Base-by-base conservation (phyloP, 257 asterid species). In the Rhazya stricta region DNA sequence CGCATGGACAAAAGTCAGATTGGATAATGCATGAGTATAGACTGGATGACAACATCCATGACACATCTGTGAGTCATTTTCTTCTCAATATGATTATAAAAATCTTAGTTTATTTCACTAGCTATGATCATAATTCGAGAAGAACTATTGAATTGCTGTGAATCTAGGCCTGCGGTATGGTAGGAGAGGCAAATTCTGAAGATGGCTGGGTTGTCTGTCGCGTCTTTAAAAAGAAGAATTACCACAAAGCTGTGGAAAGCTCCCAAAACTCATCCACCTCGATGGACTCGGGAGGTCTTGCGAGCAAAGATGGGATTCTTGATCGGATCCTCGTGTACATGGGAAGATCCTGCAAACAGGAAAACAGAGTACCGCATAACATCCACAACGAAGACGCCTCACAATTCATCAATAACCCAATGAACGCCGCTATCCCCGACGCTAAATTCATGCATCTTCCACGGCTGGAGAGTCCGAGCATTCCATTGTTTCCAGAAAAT, bases 191-290 rank as follows among this genome's bases (percentile, higher is more conserved):
- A 3, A 83, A 84, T 41, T 58, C 84, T 5, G 97, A 94, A 61
- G 99, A 94, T 63, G 97, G 96, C 0, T 94, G 99, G 97, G 97
- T 94, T 29, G 96, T 92, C 0, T 94, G 99, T 73, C 93, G 99
- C 2, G 98, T 94, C 11, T 94, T 94, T 91, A 94, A 90, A 93
- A 94, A 94, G 92, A 94, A 94, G 71, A 94, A 92, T 79, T 94
- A 89, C 81, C 97, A 90, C 79, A 94, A 90, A 73, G 82, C 97
- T 1, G 27, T 87, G 27, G 97, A 89, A 32, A 80, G 82, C 73
- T 84, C 81, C 57, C 87, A 75, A 63, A 50, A 29, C 9, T 66
- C 91, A 77, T 67, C 88, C 12, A 1, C 63, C 27, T 66, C 91
- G 10, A 76, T 51, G 74, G 65, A 78, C 29, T 61, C 83, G 25